phyloP scores from a whole-genome alignment of 106 monocot genomes.

The Platanthera guangdongensis region DNA sequence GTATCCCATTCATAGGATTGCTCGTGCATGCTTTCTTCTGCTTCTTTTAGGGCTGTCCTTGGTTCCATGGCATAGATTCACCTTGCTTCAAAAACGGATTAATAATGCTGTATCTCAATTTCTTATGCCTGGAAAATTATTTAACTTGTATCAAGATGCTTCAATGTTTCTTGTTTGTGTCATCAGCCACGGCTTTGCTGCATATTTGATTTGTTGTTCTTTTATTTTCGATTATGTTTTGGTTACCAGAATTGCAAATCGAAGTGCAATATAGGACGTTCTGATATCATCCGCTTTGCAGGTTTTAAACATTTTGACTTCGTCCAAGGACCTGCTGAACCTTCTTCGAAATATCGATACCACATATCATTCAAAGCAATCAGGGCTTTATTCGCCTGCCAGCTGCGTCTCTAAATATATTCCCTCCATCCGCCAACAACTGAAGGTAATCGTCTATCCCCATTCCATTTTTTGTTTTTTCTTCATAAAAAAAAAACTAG shows the following conservation, averaged over 20 bases:
- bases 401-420: slow-evolving; percentile 41
- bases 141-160: not conserved
- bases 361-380: slow-evolving; percentile 50
- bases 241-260: not conserved
- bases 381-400: slow-evolving; percentile 22
- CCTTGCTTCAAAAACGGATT: not conserved
- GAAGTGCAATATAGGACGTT: not conserved
- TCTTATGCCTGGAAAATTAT: not conserved
- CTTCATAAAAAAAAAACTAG: not conserved
- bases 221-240: not conserved
- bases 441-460: slow-evolving; percentile 40
- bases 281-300: slow-evolving; percentile 9
- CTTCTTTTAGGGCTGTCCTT: no score
- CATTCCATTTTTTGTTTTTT: no score
- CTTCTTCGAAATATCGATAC: slow-evolving; percentile 54
- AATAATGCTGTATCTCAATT: not conserved
- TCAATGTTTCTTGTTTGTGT: not conserved
- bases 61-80: no score
- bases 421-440: slow-evolving; percentile 59
- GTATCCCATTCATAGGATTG: no score
- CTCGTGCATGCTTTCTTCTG: no score
- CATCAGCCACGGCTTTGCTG: not conserved
- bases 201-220: not conserved
- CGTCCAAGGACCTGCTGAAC: slow-evolving; percentile 51
- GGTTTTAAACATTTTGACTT: slow-evolving; percentile 52